These are phyloP conservation scores for Ormosia semicastrata DNA, from an alignment of 306 rosid genomes.

Conservation along the genomic window DNA sequence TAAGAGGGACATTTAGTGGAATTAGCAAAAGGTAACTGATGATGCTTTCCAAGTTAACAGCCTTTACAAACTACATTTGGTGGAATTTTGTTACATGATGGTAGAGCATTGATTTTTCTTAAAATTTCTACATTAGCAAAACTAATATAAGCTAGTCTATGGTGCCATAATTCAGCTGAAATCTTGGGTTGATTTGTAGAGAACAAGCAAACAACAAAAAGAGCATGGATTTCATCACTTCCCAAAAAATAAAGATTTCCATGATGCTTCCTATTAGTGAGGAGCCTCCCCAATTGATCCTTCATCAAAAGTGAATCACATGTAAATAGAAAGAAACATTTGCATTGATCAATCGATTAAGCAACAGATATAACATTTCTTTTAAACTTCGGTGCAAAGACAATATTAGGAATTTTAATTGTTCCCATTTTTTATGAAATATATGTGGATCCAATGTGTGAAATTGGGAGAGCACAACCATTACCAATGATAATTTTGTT, in stretches of 20 bases:
- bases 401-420: background rate
- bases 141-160: background rate
- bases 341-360: background rate
- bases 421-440: no score
- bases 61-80: background rate
- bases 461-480: no score
- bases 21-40: background rate
- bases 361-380: background rate
- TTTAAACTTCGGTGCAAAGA: background rate
- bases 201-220: background rate
- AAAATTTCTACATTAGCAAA: background rate
- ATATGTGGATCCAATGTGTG: no score
- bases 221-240: background rate
- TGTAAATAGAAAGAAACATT: background rate
- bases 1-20: background rate
- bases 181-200: no score
- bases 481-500: no score
- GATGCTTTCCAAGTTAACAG: background rate
- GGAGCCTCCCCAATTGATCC: background rate
- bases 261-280: background rate
- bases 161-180: background rate
- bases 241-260: background rate
- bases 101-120: background rate
- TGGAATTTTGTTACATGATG: background rate
- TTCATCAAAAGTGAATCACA: background rate